phyloP scores from a whole-genome alignment of 176 grass and related monocot species.

The Ensete glaucum region DNA sequence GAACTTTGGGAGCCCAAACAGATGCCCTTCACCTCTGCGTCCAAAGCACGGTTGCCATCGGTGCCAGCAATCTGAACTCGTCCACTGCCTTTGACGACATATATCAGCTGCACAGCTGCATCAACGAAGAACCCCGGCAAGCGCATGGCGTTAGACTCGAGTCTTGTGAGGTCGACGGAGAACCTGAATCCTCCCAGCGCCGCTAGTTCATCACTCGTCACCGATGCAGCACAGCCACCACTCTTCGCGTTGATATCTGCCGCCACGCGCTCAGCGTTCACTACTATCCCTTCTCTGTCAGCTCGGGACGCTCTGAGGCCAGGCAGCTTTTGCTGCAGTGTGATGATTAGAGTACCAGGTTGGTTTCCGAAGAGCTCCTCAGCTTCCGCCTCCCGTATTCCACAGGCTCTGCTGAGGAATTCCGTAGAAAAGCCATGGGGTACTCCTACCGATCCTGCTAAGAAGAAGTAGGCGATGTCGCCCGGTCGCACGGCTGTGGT shows the following conservation, averaged over 20 bases:
- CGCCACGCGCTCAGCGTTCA: neutral
- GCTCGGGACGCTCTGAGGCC: no score
- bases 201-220: neutral
- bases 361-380: neutral
- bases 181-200: neutral
- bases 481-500: neutral
- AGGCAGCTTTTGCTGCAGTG: neutral
- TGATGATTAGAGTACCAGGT: neutral
- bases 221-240: neutral
- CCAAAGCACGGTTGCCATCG: neutral
- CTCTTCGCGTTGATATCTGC: neutral
- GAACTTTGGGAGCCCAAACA: slow-evolving; percentile 1
- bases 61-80: neutral
- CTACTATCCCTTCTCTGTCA: neutral
- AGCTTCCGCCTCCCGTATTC: neutral
- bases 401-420: neutral
- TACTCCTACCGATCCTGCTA: neutral
- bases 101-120: no score
- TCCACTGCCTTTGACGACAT: neutral
- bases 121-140: neutral
- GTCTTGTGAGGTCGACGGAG: neutral
- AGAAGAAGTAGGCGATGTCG: slow-evolving; percentile 1
- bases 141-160: neutral
- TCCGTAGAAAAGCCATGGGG: neutral
- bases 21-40: neutral